Conservation (phyloP, 2,329 filamentous ascomycete genomes). For the Fusarium lateritium region DNA sequence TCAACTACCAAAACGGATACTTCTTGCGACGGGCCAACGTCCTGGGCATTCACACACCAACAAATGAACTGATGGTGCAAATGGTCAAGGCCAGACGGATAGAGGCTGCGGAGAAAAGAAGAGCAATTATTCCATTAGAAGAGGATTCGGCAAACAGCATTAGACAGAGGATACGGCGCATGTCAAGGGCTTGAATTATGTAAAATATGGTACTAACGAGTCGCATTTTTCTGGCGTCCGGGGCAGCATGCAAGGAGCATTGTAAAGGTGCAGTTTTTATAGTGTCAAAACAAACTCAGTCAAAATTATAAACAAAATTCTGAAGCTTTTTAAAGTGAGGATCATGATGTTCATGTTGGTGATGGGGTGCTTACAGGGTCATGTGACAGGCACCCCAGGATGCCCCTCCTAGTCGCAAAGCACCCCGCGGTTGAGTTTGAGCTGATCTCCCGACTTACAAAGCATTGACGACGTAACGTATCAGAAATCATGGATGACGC, state of each 20-base stretch:
- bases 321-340: no score
- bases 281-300: neutral
- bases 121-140: constrained; percentile 54
- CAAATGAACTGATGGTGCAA: constrained; percentile 80
- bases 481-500: constrained; percentile 59
- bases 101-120: constrained; percentile 52
- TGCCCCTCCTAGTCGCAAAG: constrained; percentile 45
- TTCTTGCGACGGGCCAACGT: constrained; percentile 81
- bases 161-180: constrained; percentile 11
- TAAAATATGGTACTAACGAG: constrained; percentile 13
- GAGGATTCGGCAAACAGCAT: constrained; percentile 52
- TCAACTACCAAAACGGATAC: constrained; percentile 91
- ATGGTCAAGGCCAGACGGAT: constrained; percentile 79
- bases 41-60: constrained; percentile 78
- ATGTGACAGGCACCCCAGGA: constrained; percentile 33
- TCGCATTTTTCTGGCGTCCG: constrained; percentile 24
- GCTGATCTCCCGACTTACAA: constrained; percentile 40
- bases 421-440: constrained; percentile 39
- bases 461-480: constrained; percentile 19
- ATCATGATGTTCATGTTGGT: neutral
- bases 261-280: neutral
- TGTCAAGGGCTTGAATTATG: neutral
- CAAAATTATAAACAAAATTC: neutral
- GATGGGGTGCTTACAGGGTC: constrained; percentile 29
- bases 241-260: constrained; percentile 7